A percentile compares a stretch with the other conserved stretches of the same genome.
phyloP scores from a whole-genome alignment of 2,329 filamentous ascomycete species.

The Stemphylium beticola region DNA sequence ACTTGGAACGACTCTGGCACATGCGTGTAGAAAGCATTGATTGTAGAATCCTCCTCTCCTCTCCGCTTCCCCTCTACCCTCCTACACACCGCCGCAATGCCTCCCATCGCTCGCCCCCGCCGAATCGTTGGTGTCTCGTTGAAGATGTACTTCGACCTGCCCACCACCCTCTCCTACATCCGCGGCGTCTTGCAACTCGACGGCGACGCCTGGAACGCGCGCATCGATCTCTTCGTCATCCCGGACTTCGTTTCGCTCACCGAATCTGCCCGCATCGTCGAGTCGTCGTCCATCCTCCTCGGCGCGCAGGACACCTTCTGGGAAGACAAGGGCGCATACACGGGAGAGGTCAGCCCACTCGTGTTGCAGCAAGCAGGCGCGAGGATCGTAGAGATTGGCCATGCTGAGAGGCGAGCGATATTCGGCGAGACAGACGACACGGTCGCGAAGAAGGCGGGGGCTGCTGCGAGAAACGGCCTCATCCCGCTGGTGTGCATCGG shows the following conservation, averaged over 20 bases:
- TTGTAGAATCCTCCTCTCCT: background rate
- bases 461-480: slow-evolving; percentile 71
- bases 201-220: slow-evolving; percentile 60
- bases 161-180: slow-evolving; percentile 62
- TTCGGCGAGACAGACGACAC: slow-evolving; percentile 77
- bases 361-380: slow-evolving; percentile 72
- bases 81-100: slow-evolving; percentile 27
- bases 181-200: slow-evolving; percentile 52
- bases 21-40: background rate
- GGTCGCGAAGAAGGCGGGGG: slow-evolving; percentile 72
- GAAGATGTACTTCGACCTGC: slow-evolving; percentile 80
- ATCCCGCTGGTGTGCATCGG: slow-evolving; percentile 82
- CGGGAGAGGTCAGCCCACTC: slow-evolving; percentile 75
- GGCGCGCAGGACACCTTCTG: slow-evolving; percentile 80
- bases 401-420: slow-evolving; percentile 75
- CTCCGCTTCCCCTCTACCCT: background rate
- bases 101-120: slow-evolving; percentile 52
- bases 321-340: slow-evolving; percentile 75
- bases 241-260: slow-evolving; percentile 76
- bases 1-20: background rate
- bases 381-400: slow-evolving; percentile 76
- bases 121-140: slow-evolving; percentile 75
- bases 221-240: slow-evolving; percentile 76
- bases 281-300: slow-evolving; percentile 62
- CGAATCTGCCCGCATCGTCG: slow-evolving; percentile 58